Evolutionary conservation across 768 basidiomycete genomes (phyloP).

Genomic region (Coprinopsis marcescibilis): DNA sequence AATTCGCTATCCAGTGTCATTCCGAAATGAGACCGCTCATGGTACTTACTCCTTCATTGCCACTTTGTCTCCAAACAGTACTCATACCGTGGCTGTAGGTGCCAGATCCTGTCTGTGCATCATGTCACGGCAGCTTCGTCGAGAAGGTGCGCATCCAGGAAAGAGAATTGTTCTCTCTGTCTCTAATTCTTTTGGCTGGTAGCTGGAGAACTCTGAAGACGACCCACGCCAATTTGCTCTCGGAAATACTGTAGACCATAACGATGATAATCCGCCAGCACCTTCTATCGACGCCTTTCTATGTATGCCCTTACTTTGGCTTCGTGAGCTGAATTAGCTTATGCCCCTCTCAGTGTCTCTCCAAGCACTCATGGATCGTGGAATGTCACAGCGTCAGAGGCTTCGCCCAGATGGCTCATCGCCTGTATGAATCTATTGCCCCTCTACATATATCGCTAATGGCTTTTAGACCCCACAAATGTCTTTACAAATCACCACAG

Average conservation of each 20-base stretch:
- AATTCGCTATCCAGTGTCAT: conserved; percentile 52
- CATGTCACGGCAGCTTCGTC: conserved; percentile 77
- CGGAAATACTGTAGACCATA: conserved; percentile 20
- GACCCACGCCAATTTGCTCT: conserved; percentile 68
- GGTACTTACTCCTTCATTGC: conserved; percentile 41
- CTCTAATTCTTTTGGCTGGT: conserved; percentile 11
- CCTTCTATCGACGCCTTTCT: conserved; percentile 44
- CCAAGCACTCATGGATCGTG: conserved; percentile 32
- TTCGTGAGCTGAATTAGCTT: conserved; percentile 1
- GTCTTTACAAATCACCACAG: conserved; percentile 11
- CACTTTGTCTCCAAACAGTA: conserved; percentile 5
- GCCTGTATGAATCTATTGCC: background rate
- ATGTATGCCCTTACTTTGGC: conserved; percentile 28
- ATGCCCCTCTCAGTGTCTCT: conserved; percentile 23
- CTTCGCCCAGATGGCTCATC: conserved; percentile 3
- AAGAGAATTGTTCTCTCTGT: conserved; percentile 3
- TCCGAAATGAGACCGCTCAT: conserved; percentile 86
- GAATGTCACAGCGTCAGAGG: conserved; percentile 18
- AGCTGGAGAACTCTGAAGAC: conserved; percentile 73
- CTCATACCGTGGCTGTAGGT: conserved; percentile 36
- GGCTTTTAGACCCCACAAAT: conserved; percentile 11
- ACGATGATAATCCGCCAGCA: conserved; percentile 22
- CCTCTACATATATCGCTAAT: background rate
- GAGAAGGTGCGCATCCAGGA: conserved; percentile 50
- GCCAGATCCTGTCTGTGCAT: conserved; percentile 79